These are phyloP conservation scores for Nannochloropsis gaditana DNA, from an alignment of 108 stramenopile species.

Conservation along the genomic window DNA sequence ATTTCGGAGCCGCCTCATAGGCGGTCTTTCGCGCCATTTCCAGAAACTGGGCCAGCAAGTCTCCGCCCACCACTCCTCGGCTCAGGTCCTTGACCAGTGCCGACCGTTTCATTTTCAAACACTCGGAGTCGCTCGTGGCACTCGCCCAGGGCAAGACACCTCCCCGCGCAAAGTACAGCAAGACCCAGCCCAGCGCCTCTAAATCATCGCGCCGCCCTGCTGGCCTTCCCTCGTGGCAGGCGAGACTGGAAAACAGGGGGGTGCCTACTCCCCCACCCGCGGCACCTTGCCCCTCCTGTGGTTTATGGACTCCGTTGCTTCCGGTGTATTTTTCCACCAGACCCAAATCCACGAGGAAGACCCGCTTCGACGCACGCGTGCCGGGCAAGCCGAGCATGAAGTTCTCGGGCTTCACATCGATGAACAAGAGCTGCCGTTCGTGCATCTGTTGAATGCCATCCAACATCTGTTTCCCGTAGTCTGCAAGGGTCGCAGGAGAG, in stretches of 20 bases:
- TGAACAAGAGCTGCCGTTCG: constrained; percentile 34
- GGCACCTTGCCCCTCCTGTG: neutral
- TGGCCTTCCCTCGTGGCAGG: constrained; percentile 38
- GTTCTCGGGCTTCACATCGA: constrained; percentile 49
- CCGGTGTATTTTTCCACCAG: constrained; percentile 36
- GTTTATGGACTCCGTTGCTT: neutral
- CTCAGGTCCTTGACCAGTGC: constrained; percentile 30
- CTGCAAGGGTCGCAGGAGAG: constrained; percentile 25
- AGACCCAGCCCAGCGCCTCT: constrained; percentile 43
- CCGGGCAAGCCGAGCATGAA: constrained; percentile 43
- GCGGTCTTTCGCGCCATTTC: constrained; percentile 25
- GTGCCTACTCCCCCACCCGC: constrained; percentile 32
- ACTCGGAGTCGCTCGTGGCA: constrained; percentile 30
- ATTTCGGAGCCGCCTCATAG: constrained; percentile 30
- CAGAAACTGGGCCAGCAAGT: constrained; percentile 26
- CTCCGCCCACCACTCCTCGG: constrained; percentile 18
- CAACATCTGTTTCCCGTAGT: constrained; percentile 41
- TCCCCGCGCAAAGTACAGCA: constrained; percentile 32
- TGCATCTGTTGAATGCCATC: constrained; percentile 32
- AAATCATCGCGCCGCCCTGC: constrained; percentile 32
- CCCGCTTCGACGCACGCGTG: neutral
- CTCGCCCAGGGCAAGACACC: constrained; percentile 42
- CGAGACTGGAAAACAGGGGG: constrained; percentile 41
- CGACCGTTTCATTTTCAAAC: constrained; percentile 26
- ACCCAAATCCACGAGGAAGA: constrained; percentile 47